Evolutionary conservation across 495 filamentous ascomycete species (phyloP), one percentile per base, ranked within the genome.

Genomic region (Penicillium argentinense): DNA sequence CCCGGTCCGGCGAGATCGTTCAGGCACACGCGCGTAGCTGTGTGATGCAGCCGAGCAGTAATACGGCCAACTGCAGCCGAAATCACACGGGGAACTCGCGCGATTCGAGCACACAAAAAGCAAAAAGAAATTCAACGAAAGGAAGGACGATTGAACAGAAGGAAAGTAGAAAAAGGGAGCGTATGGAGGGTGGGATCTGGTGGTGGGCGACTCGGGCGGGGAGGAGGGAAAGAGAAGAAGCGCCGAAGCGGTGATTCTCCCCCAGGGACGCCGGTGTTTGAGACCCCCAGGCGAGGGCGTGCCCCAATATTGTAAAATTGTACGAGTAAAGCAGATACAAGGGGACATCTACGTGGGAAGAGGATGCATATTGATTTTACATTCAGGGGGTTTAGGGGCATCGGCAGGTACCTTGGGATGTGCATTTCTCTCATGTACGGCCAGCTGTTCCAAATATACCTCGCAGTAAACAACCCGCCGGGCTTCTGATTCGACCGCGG

Each of bases 121-220:
- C 46, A 42, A 33, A 39, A 37, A 34, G 25, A 33, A 44, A 44
- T 51, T 36, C 37, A 46, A 48, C 41, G 30, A 47, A 48, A 22
- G 30, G 47, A 30, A 42, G 33, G 24, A 51, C 49, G 33, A 38
- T 29, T 22, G 29, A 39, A 38, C 25, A 17, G 26, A 52, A 54
- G 33, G 24, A 50, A 39, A 41, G 40, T 29, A 32, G 13, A 51
- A 51, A 43, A 36, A 38, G 24, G 22, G 51, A 53, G 45, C 42
- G 39, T 38, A 21, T 45, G 40, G 39, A 39, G 48, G 45, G 45
- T 39, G 37, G 41, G 41, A 45, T 38, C n/a, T 24, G 44, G 12
- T 30, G 32, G 45, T 39, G 51, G 44, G 32, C 50, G 56, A 60
- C 60, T 63, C 51, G 51, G 57, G 58, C 54, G 54, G 52, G 46